phyloP scores from a whole-genome alignment of 345 rosid genomes.

The Diplotaxis tenuifolia region DNA sequence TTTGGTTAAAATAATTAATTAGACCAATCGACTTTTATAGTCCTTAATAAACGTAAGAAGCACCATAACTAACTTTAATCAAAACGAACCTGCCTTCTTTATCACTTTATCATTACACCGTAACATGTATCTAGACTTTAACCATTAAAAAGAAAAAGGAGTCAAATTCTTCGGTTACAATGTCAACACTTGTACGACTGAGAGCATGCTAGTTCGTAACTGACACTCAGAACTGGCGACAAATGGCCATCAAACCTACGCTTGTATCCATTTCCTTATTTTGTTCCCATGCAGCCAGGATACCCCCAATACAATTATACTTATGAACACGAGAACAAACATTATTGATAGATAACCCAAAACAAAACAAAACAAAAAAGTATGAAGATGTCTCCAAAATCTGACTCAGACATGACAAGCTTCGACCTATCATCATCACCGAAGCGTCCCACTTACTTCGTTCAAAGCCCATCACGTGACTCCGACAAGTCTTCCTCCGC shows the following conservation, averaged over 20 bases:
- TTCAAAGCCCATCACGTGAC: slow-evolving; percentile 82
- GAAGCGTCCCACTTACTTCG: slow-evolving; percentile 62
- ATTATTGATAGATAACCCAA: background rate
- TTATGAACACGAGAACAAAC: slow-evolving; percentile 29
- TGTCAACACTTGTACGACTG: background rate
- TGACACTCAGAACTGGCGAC: slow-evolving; percentile 22
- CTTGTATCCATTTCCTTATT: slow-evolving; percentile 24
- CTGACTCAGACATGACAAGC: slow-evolving; percentile 73
- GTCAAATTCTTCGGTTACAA: slow-evolving; percentile 17
- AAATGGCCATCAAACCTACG: slow-evolving; percentile 26
- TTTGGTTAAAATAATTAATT: background rate
- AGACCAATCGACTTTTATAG: background rate
- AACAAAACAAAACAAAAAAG: background rate
- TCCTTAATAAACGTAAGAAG: background rate
- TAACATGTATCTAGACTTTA: background rate
- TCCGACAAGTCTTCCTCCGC: slow-evolving; percentile 80
- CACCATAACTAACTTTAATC: background rate
- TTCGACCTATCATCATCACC: slow-evolving; percentile 76
- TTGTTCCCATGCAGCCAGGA: slow-evolving; percentile 28
- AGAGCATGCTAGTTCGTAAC: slow-evolving; percentile 10
- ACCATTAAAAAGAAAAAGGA: background rate
- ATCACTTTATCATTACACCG: background rate
- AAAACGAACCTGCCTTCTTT: background rate
- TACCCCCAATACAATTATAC: slow-evolving; percentile 13
- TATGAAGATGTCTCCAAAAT: slow-evolving; percentile 50